phyloP scores from a whole-genome alignment of 2,329 filamentous ascomycete species.

The Xylaria sp. region DNA sequence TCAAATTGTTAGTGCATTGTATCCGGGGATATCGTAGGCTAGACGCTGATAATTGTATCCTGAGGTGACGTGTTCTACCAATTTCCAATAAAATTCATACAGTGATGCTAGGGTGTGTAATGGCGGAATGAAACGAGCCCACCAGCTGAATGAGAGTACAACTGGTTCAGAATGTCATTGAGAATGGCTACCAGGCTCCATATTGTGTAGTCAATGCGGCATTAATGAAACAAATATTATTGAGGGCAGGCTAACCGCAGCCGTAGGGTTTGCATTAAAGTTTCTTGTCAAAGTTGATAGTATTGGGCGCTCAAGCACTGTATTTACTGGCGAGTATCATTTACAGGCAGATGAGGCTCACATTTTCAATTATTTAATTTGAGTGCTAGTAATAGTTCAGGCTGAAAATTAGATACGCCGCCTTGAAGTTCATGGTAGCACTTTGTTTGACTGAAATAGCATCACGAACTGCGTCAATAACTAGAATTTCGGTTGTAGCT shows the following conservation, averaged over 20 bases:
- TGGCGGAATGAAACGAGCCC: neutral
- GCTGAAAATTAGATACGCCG: no score
- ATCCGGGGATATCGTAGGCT: neutral
- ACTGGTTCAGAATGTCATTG: neutral
- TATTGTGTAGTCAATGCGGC: neutral
- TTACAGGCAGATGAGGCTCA: neutral
- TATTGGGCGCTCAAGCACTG: neutral
- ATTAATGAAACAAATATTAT: neutral
- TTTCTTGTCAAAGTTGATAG: neutral
- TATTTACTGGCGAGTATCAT: neutral
- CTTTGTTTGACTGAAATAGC: neutral
- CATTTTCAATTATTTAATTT: neutral
- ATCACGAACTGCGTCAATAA: neutral
- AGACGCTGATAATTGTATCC: no score
- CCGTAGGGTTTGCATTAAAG: neutral
- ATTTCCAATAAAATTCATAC: neutral
- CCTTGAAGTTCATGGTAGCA: neutral
- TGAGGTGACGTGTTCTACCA: neutral
- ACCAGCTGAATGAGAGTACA: neutral
- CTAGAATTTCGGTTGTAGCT: neutral
- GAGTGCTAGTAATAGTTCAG: neutral
- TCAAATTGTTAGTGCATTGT: neutral
- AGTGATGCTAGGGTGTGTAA: neutral
- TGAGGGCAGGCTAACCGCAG: neutral
- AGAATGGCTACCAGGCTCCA: neutral